Percentiles rank a stretch among this genome's conserved stretches.
Evolutionary conservation across 768 basidiomycete species (phyloP).

Genomic region (Auriculariales sp.): DNA sequence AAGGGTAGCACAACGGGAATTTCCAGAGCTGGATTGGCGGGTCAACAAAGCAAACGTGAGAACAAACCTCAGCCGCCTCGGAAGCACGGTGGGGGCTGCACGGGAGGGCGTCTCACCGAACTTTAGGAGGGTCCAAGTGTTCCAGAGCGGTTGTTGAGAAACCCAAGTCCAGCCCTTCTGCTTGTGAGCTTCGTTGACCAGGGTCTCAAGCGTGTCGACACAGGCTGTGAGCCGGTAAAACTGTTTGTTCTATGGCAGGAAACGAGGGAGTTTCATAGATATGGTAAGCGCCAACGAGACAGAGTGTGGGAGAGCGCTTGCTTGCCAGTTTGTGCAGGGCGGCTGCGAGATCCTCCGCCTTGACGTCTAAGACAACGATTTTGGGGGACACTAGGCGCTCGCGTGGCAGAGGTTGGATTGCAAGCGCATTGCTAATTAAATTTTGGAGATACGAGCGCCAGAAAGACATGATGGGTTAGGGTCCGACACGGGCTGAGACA

Average conservation of each 20-base stretch:
- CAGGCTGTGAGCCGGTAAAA: slow-evolving; percentile 49
- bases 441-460: not conserved
- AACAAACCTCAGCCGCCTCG: not conserved
- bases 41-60: not conserved
- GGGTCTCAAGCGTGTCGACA: slow-evolving; percentile 47
- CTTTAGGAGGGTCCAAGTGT: slow-evolving; percentile 68
- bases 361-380: slow-evolving; percentile 51
- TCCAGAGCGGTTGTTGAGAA: slow-evolving; percentile 59
- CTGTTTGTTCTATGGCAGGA: slow-evolving; percentile 41
- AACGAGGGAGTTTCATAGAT: not conserved
- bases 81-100: slow-evolving; percentile 1
- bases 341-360: slow-evolving; percentile 41
- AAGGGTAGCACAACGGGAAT: slow-evolving; percentile 41
- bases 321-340: slow-evolving; percentile 55
- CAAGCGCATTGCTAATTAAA: slow-evolving; percentile 38
- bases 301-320: not conserved
- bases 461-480: not conserved
- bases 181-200: slow-evolving; percentile 56
- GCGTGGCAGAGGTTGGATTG: slow-evolving; percentile 42
- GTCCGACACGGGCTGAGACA: not conserved
- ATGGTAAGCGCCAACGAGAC: not conserved
- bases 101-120: slow-evolving; percentile 37
- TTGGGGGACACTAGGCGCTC: slow-evolving; percentile 49
- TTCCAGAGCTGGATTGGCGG: slow-evolving; percentile 30
- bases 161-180: slow-evolving; percentile 61